Conservation (phyloP, 805 yeast species). For the Lipomyces oligophaga region DNA sequence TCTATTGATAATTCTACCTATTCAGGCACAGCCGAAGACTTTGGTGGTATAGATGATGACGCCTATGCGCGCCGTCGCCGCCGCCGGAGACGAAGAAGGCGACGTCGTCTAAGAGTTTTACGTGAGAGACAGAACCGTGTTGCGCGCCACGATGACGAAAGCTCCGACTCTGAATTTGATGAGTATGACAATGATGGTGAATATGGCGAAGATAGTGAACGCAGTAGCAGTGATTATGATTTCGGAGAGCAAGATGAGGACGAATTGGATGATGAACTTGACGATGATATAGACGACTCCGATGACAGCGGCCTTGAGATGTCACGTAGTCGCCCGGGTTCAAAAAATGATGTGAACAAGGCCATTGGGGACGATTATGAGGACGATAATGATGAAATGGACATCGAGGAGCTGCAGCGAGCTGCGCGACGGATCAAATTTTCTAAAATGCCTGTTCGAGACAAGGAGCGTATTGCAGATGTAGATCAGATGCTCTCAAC, state of each 20-base stretch:
- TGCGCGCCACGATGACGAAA: not conserved
- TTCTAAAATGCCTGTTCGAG: conserved; percentile 29
- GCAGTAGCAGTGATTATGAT: conserved; percentile 11
- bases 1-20: not conserved
- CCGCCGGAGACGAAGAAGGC: not conserved
- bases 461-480: conserved; percentile 17
- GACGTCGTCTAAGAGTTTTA: too few species aligned
- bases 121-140: not conserved
- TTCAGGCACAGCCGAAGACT: not conserved
- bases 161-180: conserved; percentile 22
- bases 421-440: conserved; percentile 37
- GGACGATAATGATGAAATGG: conserved; percentile 35
- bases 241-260: conserved; percentile 30
- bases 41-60: not conserved
- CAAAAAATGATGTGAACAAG: not conserved
- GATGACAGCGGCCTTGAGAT: not conserved
- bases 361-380: conserved; percentile 1
- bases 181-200: too few species aligned
- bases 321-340: not conserved
- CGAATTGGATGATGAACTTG: conserved; percentile 25
- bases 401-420: conserved; percentile 40
- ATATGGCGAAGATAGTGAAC: conserved; percentile 10
- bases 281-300: conserved; percentile 29
- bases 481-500: conserved; percentile 21
- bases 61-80: not conserved